Evolutionary conservation across 2,329 filamentous ascomycete genomes (phyloP), one percentile per base, ranked within the genome.

Genomic region (Claviceps humidiphila): DNA sequence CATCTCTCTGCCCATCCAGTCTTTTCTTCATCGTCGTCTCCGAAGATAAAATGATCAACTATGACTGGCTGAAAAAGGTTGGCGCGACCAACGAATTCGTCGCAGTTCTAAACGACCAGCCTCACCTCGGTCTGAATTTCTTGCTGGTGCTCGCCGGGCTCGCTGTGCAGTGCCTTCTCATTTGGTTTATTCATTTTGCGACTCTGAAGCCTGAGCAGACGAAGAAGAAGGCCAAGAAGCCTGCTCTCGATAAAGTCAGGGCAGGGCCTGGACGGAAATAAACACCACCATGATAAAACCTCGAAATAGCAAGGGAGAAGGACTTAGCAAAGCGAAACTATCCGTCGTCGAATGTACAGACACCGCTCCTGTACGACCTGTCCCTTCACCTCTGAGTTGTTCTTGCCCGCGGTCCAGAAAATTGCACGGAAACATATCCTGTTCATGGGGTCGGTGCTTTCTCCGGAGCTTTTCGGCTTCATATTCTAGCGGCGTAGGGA

Each of bases 141-240:
- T 56, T 81, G 56, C 63, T 79, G 61, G 76, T 77, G 54, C 68
- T 81, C 52, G 60, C 78, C 60, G 67, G 66, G 54, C 59, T 80
- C 49, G 69, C 69, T 55, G 61, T 74, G 8, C 68, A 80, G 58
- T 64, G 63, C 53, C 59, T 70, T 9, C 65, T 81, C 48, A 64
- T 77, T 51, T 80, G 74, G 74, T 80, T 73, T 66, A 81, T 81
- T 60, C 76, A 80, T 66, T 74, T 69, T 60, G 77, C 76, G 53
- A 82, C 78, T 20, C 56, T 78, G 67, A 82, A 81, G 68, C 78
- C 78, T 16, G 76, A 78, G 60, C 78, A 82, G 64, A 75, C 69
- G 63, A 77, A 76, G 64, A 71, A 71, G 61, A 73, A 71, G 22
- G n/a, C 13, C 22, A 64, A 61, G 39, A 57, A 60, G 48, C 20